Conservation (phyloP, 495 filamentous ascomycete genomes). For the Niebla homalea region DNA sequence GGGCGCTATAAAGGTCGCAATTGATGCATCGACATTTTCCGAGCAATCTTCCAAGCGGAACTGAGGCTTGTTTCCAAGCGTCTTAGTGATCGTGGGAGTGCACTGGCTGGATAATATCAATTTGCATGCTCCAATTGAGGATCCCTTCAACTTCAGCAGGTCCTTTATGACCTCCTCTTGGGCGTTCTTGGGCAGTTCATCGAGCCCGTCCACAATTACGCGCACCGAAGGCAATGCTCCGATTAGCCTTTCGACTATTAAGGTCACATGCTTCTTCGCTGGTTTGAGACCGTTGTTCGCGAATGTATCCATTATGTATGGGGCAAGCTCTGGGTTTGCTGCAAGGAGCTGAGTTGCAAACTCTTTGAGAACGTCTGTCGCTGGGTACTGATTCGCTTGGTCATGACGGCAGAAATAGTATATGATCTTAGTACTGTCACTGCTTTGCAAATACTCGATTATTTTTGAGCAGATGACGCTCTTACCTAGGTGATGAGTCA, state of each 20-base stretch:
- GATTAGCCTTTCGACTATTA: slow-evolving; percentile 9
- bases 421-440: neutral
- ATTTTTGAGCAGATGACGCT: slow-evolving; percentile 16
- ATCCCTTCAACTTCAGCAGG: slow-evolving; percentile 1
- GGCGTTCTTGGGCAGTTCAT: slow-evolving; percentile 11
- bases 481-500: slow-evolving; percentile 9
- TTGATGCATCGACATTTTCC: slow-evolving; percentile 1
- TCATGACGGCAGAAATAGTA: slow-evolving; percentile 13
- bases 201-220: slow-evolving; percentile 15
- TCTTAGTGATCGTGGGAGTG: neutral
- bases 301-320: slow-evolving; percentile 13
- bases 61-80: slow-evolving; percentile 1
- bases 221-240: slow-evolving; percentile 6
- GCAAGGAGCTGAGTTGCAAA: slow-evolving; percentile 10
- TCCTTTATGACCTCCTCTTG: slow-evolving; percentile 10
- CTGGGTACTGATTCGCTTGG: neutral
- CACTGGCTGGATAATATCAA: slow-evolving; percentile 12
- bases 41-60: slow-evolving; percentile 5
- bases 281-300: slow-evolving; percentile 10
- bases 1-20: slow-evolving; percentile 2
- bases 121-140: slow-evolving; percentile 2
- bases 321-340: slow-evolving; percentile 7
- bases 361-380: slow-evolving; percentile 8
- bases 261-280: slow-evolving; percentile 4
- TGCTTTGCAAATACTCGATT: slow-evolving; percentile 7